Evolutionary conservation across 2,329 filamentous ascomycete species (phyloP), one percentile per base, ranked within the genome.

Genomic region (Diaporthe vaccinii): DNA sequence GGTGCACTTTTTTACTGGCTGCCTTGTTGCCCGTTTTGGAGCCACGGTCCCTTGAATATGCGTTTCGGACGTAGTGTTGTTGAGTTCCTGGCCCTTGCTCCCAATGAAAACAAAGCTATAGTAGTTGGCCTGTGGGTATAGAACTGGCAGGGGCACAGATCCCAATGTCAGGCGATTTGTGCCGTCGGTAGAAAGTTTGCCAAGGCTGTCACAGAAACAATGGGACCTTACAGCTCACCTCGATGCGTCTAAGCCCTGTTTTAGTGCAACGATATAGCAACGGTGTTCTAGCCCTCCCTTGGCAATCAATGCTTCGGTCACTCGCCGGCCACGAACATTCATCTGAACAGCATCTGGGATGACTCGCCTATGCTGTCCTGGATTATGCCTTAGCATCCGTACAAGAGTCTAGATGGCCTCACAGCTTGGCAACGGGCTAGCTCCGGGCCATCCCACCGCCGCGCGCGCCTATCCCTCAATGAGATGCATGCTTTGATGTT

Each of bases 121-220:
- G 17, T 4, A 34, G 17, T 22, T 49, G 41, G 4, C 1, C 25
- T 22, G 34, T 65, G 20, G 41, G 25, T 46, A 22, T 65, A 22
- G 41, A 31, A 20, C 39, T 65, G 15, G 41, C n/a, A 14, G n/a
- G 17, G 39, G 39, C 17, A 14, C 17, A 46, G 59, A 44, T 46
- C 4, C 25, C 25, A 44, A 20, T 31, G 59, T 65, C 59, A 46
- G 39, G 59, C 59, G 15, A 65, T 65, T 28, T 46, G n/a, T 65
- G 25, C 61, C 41, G 15, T 28, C 17, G 8, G 41, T 49, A 31
- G 41, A 65, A n/a, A 65, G 61, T 65, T 65, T 44, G 61, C 61
- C 61, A 49, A 65, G 61, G 25, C 61, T 65, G 61, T 46, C 61
- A 49, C 17, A 65, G 61, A 67, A 67, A 67, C 61, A 67, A 67